Percentiles rank a stretch among this genome's conserved stretches.
Evolutionary conservation across 129 eudicot genomes (phyloP).

Genomic region (Flaveria trinervia): DNA sequence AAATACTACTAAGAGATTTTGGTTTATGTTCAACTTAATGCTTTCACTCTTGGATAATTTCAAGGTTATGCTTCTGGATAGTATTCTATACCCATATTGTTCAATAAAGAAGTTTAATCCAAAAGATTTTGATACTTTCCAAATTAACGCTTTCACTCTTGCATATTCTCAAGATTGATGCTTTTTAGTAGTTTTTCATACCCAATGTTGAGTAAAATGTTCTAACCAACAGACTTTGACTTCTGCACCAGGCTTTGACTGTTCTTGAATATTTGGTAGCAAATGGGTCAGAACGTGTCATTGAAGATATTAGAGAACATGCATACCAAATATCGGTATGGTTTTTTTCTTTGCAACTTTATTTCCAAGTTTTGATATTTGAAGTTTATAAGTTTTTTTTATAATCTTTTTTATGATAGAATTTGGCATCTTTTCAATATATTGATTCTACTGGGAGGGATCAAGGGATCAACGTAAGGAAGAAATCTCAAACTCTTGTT

Average conservation of each 20-base stretch:
- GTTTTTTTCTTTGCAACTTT: conserved; percentile 27
- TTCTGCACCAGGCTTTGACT: conserved; percentile 69
- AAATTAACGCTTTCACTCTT: neutral
- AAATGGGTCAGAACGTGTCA: conserved; percentile 92
- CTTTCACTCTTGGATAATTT: neutral
- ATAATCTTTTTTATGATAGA: conserved; percentile 40
- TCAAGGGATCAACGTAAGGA: conserved; percentile 89
- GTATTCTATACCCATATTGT: neutral
- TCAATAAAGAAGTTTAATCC: neutral
- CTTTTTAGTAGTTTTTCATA: neutral
- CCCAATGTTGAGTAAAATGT: neutral
- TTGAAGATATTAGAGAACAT: conserved; percentile 92
- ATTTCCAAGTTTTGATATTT: neutral
- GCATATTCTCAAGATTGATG: conserved; percentile 4
- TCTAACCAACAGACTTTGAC: conserved; percentile 13
- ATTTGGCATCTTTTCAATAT: conserved; percentile 79
- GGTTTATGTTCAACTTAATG: neutral
- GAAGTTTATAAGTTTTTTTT: neutral
- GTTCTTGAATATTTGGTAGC: conserved; percentile 95
- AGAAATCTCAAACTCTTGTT: conserved; percentile 86
- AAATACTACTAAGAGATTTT: neutral
- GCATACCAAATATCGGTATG: conserved; percentile 76
- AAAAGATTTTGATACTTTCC: neutral
- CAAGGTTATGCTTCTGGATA: conserved; percentile 4
- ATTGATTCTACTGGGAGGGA: conserved; percentile 94